A percentile compares a stretch with the other conserved stretches of the same genome.
phyloP scores from a whole-genome alignment of 2,329 filamentous ascomycete species.

The Metarhizium anisopliae region DNA sequence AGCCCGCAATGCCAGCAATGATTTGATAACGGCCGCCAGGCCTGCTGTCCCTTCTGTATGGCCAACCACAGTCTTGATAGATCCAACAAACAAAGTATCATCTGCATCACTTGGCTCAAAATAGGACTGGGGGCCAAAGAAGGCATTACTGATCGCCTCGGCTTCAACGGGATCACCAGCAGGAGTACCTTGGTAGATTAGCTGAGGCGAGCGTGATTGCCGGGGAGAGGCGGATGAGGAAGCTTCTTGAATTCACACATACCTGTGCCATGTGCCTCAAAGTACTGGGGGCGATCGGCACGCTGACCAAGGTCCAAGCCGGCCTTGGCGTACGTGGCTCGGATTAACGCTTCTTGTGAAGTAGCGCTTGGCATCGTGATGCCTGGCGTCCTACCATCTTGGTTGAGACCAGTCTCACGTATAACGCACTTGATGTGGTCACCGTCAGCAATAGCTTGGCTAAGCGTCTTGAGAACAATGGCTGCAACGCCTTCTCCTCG shows the following conservation, averaged over 20 bases:
- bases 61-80: slow-evolving; percentile 19
- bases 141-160: slow-evolving; percentile 28
- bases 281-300: slow-evolving; percentile 13
- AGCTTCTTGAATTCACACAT: slow-evolving; percentile 14
- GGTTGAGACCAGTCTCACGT: slow-evolving; percentile 24
- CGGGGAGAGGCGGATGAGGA: background rate
- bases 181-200: background rate
- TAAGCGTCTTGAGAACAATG: slow-evolving; percentile 35
- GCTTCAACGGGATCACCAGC: slow-evolving; percentile 18
- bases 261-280: slow-evolving; percentile 31
- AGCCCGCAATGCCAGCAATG: slow-evolving; percentile 9
- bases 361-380: slow-evolving; percentile 21
- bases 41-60: slow-evolving; percentile 18
- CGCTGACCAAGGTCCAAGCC: slow-evolving; percentile 17
- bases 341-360: slow-evolving; percentile 17
- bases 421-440: slow-evolving; percentile 29
- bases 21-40: slow-evolving; percentile 15
- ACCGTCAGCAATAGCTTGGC: slow-evolving; percentile 31
- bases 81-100: slow-evolving; percentile 14
- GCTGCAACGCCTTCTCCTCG: slow-evolving; percentile 29
- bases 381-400: slow-evolving; percentile 32
- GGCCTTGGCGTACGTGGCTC: slow-evolving; percentile 17
- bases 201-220: background rate
- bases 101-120: background rate
- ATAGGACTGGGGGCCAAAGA: slow-evolving; percentile 17